Evolutionary conservation across 2,329 filamentous ascomycete genomes (phyloP).

Genomic region (Stagonosporopsis chrysanthemi): DNA sequence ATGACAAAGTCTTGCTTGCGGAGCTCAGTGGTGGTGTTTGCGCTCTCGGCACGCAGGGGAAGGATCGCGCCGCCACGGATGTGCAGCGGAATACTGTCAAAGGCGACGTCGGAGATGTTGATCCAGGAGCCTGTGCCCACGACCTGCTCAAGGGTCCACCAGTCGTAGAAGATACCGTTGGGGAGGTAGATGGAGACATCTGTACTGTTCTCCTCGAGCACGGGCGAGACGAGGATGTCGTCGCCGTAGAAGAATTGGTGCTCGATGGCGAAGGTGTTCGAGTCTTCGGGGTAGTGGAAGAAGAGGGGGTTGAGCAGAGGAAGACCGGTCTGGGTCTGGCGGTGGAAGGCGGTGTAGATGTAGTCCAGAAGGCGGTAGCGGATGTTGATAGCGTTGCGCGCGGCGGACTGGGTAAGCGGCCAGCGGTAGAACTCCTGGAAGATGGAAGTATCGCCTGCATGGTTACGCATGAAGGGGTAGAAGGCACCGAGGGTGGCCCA

Average conservation of each 20-base stretch:
- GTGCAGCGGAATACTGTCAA: slow-evolving; percentile 68
- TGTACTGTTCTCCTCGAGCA: slow-evolving; percentile 61
- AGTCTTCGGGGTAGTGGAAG: slow-evolving; percentile 70
- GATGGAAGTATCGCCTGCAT: slow-evolving; percentile 64
- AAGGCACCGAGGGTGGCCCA: slow-evolving; percentile 79
- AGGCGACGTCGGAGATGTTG: slow-evolving; percentile 57
- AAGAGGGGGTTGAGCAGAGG: slow-evolving; percentile 74
- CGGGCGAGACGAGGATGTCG: slow-evolving; percentile 63
- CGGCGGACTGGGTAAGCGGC: slow-evolving; percentile 65
- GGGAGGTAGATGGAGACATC: slow-evolving; percentile 64
- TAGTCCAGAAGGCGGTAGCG: slow-evolving; percentile 79
- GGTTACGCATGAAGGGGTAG: slow-evolving; percentile 76
- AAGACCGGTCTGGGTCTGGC: slow-evolving; percentile 65
- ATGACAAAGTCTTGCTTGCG: slow-evolving; percentile 74
- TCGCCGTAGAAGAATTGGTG: slow-evolving; percentile 67
- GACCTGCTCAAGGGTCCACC: slow-evolving; percentile 60
- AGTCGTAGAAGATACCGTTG: slow-evolving; percentile 67
- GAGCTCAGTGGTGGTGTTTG: slow-evolving; percentile 69
- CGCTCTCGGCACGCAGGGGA: slow-evolving; percentile 63
- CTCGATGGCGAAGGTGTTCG: slow-evolving; percentile 59
- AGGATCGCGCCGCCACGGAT: slow-evolving; percentile 70
- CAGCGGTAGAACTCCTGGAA: slow-evolving; percentile 67
- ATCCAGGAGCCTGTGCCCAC: slow-evolving; percentile 56
- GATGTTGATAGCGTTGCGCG: slow-evolving; percentile 71
- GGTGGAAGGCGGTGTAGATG: slow-evolving; percentile 74